Base-by-base conservation (phyloP, 768 basidiomycete genomes). In the Lenzites betulinus region DNA sequence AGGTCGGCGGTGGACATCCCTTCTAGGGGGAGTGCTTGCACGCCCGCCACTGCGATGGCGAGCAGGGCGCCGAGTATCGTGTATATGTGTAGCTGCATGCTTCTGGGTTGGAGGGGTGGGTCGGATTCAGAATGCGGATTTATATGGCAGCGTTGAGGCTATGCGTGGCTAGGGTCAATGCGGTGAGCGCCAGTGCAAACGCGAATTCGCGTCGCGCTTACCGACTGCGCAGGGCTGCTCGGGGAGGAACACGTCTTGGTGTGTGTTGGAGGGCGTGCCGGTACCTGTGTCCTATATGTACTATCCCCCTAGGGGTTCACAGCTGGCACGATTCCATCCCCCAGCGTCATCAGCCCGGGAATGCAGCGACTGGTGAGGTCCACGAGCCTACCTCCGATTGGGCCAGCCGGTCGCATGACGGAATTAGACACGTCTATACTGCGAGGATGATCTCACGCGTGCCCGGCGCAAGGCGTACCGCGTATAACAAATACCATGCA, bases 291-390 rank as follows among this genome's bases (percentile, higher is more conserved):
- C 16, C 46, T 38, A 48, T 39, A 56, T 47, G 28, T 16, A 22
- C 22, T n/a, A 12, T 33, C 11, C 30, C 11, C 30, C 54, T 25
- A 9, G 3, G 5, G 20, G 55, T 16, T 8, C 3, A 35, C 36
- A 56, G 26, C 30, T 35, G 33, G 49, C 54, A 18, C 12, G 23
- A 30, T 7, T 46, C 35, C 54, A 49, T 47, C 48, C 35, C 46
- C 23, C 13, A 30, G 25, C 51, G 47, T 56, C 55, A 41, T 49
- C 35, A 41, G 55, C 55, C 55, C 55, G 47, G 55, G 47, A 56
- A 56, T 41, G 55, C 55, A 56, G 47, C 22, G 13, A 7, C 25
- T n/a, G 36, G 25, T 12, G 9, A n/a, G 25, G n/a, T 20, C 35
- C 42, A 28, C 15, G 30, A 28, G 26, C n/a, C 44, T 15, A 22